Evolutionary conservation across 2,329 filamentous ascomycete genomes (phyloP), one percentile per base, ranked within the genome.

Genomic region (Talaromyces albobiverticillius): DNA sequence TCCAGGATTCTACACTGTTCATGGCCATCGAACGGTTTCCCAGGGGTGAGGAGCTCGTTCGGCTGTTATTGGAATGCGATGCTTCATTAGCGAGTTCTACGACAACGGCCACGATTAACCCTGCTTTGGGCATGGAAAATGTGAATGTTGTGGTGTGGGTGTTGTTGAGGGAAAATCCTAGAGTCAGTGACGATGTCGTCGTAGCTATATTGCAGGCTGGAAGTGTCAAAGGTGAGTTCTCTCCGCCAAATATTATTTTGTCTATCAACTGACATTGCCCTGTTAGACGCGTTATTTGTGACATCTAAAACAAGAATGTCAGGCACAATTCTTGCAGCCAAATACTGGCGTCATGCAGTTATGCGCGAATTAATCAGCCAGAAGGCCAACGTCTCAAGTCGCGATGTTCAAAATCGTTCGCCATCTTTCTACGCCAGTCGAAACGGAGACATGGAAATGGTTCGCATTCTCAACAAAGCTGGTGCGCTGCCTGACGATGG

Each of bases 401-500:
- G 77, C 26, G 84, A 87, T 62, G 76, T 75, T 11, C 46, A 49
- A 32, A 49, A 29, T 9, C 81, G 79, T 53, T 85, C 82, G 2
- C 82, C 83, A 2, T 73, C 86, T 36, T 80, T 82, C 1, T 79
- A 85, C 73, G 83, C 82, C 1, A 83, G 83, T 1, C 73, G 69
- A 36, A 73, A 82, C 2, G 78, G 79, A 0, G 81, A 82, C 13
- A 77, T 83, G 0, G 58, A 81, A 11, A 76, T 79, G 0, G 78
- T 78, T 16, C 71, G 74, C 2, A 77, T 75, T 49, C 67, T 87
- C 1, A 72, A 86, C 4, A 77, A 77, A 0, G 79, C 81, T 0
- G 80, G 82, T 18, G 80, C 82, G 1, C 77, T 80, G 1, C 76
- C 74, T 40, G 83, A 88, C 54, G 85, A 89, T 56, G 84, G 85